Evolutionary conservation across 257 asterid species (phyloP).

Genomic region (Solanum lycopersicoides): DNA sequence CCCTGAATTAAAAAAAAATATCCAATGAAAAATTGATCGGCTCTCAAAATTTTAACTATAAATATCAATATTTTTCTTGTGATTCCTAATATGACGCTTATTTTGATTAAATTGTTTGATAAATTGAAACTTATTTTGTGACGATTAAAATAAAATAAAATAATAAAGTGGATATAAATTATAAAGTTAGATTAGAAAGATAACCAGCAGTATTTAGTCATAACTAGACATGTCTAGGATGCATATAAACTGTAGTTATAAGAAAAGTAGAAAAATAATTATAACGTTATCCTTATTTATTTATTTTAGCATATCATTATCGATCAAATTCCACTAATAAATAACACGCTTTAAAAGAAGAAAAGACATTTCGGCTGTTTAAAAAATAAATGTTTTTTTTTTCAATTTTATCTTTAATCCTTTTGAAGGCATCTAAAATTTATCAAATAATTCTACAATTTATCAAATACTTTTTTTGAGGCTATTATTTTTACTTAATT

Average conservation of each 20-base stretch:
- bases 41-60: too few species aligned
- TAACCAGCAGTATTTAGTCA: not conserved
- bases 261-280: not conserved
- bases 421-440: not conserved
- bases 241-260: not conserved
- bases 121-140: too few species aligned
- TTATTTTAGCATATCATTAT: too few species aligned
- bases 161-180: not conserved
- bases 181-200: not conserved
- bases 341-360: not conserved
- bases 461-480: too few species aligned
- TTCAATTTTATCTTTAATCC: not conserved
- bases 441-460: too few species aligned
- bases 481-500: too few species aligned
- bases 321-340: not conserved
- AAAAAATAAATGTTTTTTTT: not conserved
- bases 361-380: not conserved
- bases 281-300: not conserved
- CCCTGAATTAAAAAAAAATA: too few species aligned
- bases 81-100: too few species aligned
- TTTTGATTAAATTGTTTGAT: too few species aligned
- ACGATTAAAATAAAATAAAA: not conserved
- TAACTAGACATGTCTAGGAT: not conserved
- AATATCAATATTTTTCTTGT: too few species aligned
- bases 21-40: not conserved